Percentiles rank a stretch among this genome's conserved stretches.
Conservation (phyloP, 139 green algal species). For the Haematococcus lacustris region DNA sequence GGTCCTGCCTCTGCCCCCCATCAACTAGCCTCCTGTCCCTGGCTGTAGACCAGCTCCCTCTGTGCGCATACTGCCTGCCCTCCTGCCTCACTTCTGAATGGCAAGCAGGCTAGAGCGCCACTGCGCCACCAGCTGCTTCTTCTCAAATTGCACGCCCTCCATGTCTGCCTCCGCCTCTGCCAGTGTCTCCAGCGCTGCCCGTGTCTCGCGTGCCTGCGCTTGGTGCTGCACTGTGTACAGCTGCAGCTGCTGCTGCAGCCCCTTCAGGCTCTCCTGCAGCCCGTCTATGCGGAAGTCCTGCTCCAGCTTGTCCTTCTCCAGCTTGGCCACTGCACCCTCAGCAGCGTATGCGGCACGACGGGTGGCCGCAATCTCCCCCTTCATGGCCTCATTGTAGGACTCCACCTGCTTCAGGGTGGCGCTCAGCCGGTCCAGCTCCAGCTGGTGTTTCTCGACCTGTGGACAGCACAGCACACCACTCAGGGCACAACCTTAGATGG, state of each 20-base stretch:
- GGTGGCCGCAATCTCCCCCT: conserved; percentile 77
- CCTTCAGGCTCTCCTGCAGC: conserved; percentile 44
- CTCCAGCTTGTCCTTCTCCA: conserved; percentile 77
- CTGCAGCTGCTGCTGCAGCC: conserved; percentile 46
- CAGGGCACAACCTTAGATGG: too few relatives aligned
- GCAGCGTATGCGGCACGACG: conserved; percentile 70
- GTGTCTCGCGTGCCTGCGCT: conserved; percentile 67
- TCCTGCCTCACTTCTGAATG: conserved; percentile 52
- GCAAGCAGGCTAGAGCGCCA: conserved; percentile 72
- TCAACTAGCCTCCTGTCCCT: not conserved
- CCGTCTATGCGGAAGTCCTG: conserved; percentile 64
- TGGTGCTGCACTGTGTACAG: conserved; percentile 57
- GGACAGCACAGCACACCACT: too few relatives aligned
- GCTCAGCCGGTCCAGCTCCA: conserved; percentile 68
- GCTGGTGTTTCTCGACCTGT: conserved; percentile 60
- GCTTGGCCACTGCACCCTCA: conserved; percentile 61
- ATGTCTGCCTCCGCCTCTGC: conserved; percentile 69
- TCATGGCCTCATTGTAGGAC: conserved; percentile 58
- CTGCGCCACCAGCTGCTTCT: conserved; percentile 78
- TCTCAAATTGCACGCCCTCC: conserved; percentile 84
- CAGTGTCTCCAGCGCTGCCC: conserved; percentile 65
- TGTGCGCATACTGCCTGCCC: too few relatives aligned
- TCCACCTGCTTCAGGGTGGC: conserved; percentile 60
- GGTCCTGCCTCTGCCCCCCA: too few relatives aligned
- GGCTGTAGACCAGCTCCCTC: too few relatives aligned